These are phyloP conservation scores for Mucor piriformis DNA, from an alignment of 371 early-diverging fungal species.

Conservation along the genomic window DNA sequence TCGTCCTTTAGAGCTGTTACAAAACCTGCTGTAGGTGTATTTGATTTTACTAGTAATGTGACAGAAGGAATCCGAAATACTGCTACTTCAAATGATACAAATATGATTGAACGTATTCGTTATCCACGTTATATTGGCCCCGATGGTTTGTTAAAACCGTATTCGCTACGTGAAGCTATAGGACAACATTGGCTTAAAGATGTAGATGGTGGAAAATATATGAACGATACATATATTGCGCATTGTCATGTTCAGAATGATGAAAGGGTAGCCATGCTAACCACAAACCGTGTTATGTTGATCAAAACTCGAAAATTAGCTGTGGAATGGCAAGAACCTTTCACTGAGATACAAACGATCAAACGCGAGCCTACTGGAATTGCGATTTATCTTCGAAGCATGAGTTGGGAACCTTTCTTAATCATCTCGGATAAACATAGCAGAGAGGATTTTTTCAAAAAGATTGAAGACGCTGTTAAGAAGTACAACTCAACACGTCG, in stretches of 20 bases:
- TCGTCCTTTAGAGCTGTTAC: not conserved
- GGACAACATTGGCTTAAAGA: slow-evolving; percentile 92
- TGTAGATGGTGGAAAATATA: slow-evolving; percentile 79
- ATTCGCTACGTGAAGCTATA: slow-evolving; percentile 81
- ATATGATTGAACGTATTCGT: slow-evolving; percentile 73
- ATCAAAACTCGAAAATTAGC: slow-evolving; percentile 62
- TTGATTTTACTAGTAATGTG: slow-evolving; percentile 91
- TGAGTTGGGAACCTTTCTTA: slow-evolving; percentile 61
- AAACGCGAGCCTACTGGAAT: slow-evolving; percentile 54
- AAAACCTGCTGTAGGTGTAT: slow-evolving; percentile 92
- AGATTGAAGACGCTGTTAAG: slow-evolving; percentile 56
- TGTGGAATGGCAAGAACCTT: slow-evolving; percentile 74
- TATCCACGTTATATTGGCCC: slow-evolving; percentile 85
- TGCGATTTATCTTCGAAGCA: slow-evolving; percentile 44
- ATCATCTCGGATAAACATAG: slow-evolving; percentile 60
- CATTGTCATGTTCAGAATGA: slow-evolving; percentile 77
- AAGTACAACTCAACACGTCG: slow-evolving; percentile 34
- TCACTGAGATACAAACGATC: slow-evolving; percentile 54
- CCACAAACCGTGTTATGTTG: slow-evolving; percentile 69
- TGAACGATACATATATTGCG: slow-evolving; percentile 86
- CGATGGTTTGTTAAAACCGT: slow-evolving; percentile 78
- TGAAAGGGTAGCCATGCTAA: slow-evolving; percentile 76
- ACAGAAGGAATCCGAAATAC: slow-evolving; percentile 64
- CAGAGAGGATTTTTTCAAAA: slow-evolving; percentile 63
- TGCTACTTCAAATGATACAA: slow-evolving; percentile 74